A percentile compares a stretch with the other conserved stretches of the same genome.
Conservation (phyloP, 1,139 yeast genomes). For the Sugiyamaella sp. region DNA sequence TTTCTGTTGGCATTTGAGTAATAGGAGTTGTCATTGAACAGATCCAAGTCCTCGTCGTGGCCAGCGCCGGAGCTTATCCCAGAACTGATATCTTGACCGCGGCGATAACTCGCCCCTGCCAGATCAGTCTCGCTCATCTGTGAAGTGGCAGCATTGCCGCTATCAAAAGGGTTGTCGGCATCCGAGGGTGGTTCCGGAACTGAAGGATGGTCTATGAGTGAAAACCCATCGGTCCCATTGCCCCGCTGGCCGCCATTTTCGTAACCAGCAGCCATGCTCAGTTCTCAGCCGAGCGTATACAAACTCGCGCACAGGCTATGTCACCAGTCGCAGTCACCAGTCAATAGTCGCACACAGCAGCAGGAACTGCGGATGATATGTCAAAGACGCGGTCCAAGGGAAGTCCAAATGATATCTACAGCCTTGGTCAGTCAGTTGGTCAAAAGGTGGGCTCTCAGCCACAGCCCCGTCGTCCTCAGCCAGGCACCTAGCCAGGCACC, state of each 20-base stretch:
- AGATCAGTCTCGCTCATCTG: not conserved
- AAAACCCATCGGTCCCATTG: conserved; percentile 10
- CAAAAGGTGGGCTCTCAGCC: too few relatives aligned
- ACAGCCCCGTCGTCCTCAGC: too few relatives aligned
- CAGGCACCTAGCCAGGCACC: too few relatives aligned
- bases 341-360: too few relatives aligned
- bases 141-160: conserved; percentile 5
- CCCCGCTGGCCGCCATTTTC: not conserved
- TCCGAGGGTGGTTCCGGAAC: conserved; percentile 24
- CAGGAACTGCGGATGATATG: too few relatives aligned
- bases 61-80: not conserved
- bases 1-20: conserved; percentile 18
- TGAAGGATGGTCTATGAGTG: conserved; percentile 32
- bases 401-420: too few relatives aligned
- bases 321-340: too few relatives aligned
- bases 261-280: not conserved
- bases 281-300: too few relatives aligned
- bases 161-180: conserved; percentile 8
- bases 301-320: too few relatives aligned
- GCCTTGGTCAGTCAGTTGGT: too few relatives aligned
- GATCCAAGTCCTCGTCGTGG: conserved; percentile 13
- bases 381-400: too few relatives aligned
- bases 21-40: conserved; percentile 16
- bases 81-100: conserved; percentile 11
- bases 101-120: not conserved